phyloP scores from a whole-genome alignment of 306 rosid genomes.

The Trichosanthes truncata region DNA sequence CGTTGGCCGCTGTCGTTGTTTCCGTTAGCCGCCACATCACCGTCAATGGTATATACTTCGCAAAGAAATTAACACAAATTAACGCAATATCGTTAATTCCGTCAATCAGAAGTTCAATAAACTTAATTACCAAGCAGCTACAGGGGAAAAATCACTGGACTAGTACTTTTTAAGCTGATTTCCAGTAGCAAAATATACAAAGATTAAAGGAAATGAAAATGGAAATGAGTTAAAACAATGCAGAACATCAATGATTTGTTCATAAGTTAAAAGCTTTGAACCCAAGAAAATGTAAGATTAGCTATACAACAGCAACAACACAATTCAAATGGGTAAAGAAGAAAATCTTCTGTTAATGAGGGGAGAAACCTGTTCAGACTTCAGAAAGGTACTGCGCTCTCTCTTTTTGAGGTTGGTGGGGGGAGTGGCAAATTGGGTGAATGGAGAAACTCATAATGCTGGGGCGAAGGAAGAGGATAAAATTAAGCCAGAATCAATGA shows the following conservation, averaged over 20 bases:
- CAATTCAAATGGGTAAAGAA: background rate
- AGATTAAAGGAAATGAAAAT: background rate
- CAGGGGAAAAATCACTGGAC: background rate
- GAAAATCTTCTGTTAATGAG: background rate
- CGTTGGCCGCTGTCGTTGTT: too few species aligned
- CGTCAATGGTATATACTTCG: too few species aligned
- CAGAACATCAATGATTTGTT: background rate
- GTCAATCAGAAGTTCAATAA: too few species aligned
- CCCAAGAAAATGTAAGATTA: background rate
- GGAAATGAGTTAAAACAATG: background rate
- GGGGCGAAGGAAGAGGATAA: background rate
- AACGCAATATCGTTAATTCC: too few species aligned
- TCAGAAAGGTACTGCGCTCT: background rate
- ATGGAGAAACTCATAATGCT: background rate
- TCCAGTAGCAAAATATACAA: background rate
- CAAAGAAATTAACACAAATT: too few species aligned
- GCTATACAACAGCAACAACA: background rate
- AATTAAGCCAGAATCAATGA: background rate
- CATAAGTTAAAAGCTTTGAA: background rate
- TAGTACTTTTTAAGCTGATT: background rate
- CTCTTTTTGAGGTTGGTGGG: background rate
- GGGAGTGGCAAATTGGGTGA: background rate
- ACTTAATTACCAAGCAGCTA: background rate
- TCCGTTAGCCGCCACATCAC: too few species aligned
- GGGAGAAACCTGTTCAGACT: background rate